These are phyloP conservation scores for Corchorus capsularis DNA, from an alignment of 345 rosid genomes.

Conservation along the genomic window DNA sequence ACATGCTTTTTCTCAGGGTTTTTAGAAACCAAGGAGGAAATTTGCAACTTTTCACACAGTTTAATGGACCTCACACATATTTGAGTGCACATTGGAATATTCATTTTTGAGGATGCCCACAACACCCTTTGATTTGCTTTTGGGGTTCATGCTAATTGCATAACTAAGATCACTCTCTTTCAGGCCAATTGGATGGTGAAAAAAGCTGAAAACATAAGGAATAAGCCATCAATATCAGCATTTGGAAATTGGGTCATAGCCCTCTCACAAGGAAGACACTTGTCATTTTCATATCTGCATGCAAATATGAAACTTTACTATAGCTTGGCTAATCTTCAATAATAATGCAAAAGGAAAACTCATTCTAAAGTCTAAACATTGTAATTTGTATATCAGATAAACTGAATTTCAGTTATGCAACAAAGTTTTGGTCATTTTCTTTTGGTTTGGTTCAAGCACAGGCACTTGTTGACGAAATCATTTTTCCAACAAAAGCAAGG, in stretches of 20 bases:
- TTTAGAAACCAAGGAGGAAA: neutral
- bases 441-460: too few species aligned
- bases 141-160: neutral
- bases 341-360: too few species aligned
- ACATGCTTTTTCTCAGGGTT: constrained; percentile 9
- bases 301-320: too few species aligned
- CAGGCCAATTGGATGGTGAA: neutral
- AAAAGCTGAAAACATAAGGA: neutral
- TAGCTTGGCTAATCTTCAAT: too few species aligned
- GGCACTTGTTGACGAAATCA: too few species aligned
- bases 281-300: neutral
- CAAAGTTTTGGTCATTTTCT: too few species aligned
- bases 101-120: constrained; percentile 14
- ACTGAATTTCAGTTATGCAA: too few species aligned
- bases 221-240: neutral
- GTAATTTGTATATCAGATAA: too few species aligned
- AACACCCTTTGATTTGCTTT: neutral
- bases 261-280: neutral
- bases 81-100: constrained; percentile 20
- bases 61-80: constrained; percentile 11
- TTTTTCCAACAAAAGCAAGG: too few species aligned
- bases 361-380: too few species aligned
- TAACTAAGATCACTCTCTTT: neutral
- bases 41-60: constrained; percentile 11
- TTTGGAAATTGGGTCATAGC: neutral